phyloP scores from a whole-genome alignment of 768 basidiomycete genomes.

The Auriscalpium microsporum region DNA sequence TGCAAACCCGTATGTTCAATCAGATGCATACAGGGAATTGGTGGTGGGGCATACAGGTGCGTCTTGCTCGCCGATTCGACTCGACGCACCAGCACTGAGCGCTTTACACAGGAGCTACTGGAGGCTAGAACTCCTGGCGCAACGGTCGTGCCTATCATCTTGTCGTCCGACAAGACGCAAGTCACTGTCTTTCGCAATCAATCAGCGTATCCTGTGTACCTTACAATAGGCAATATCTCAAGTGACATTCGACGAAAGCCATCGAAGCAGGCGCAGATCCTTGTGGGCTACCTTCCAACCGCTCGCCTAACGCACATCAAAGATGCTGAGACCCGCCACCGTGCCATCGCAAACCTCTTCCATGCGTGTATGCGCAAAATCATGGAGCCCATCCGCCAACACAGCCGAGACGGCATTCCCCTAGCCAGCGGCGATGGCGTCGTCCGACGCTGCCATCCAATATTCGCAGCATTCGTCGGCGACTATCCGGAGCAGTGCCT shows the following conservation, averaged over 20 bases:
- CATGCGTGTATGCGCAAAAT: slow-evolving; percentile 17
- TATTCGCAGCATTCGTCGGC: slow-evolving; percentile 13
- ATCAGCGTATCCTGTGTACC: slow-evolving; percentile 18
- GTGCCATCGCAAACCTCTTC: slow-evolving; percentile 18
- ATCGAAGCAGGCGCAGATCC: slow-evolving; percentile 16
- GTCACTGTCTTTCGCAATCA: slow-evolving; percentile 17
- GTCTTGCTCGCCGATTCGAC: too few species aligned
- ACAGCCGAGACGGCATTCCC: slow-evolving; percentile 6
- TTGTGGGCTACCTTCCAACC: slow-evolving; percentile 21
- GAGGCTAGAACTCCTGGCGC: background rate
- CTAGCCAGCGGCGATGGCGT: slow-evolving; percentile 17
- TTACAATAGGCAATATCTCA: slow-evolving; percentile 22
- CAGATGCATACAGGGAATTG: slow-evolving; percentile 19
- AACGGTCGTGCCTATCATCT: slow-evolving; percentile 15
- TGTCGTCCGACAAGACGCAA: slow-evolving; percentile 19
- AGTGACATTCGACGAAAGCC: slow-evolving; percentile 14
- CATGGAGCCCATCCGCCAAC: slow-evolving; percentile 6
- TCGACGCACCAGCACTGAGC: too few species aligned
- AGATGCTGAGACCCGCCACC: slow-evolving; percentile 13
- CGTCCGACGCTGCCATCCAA: slow-evolving; percentile 15
- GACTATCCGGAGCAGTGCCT: slow-evolving; percentile 20
- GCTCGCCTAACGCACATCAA: slow-evolving; percentile 12
- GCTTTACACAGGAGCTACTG: background rate
- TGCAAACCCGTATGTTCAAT: slow-evolving; percentile 3
- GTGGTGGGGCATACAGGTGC: slow-evolving; percentile 21